phyloP scores from a whole-genome alignment of 805 yeast genomes.

The Monosporozyma unispora region DNA sequence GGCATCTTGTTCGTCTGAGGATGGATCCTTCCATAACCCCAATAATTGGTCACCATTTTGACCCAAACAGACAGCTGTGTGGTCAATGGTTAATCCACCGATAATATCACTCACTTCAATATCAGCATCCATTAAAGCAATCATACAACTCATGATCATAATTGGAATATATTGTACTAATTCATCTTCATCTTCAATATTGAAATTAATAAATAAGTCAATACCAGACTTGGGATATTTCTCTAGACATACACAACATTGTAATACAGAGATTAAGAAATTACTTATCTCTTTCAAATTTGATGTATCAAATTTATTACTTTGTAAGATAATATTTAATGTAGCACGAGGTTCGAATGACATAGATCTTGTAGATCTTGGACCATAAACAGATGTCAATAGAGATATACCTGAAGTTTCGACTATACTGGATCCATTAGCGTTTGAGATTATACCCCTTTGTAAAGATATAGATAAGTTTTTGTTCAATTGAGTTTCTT shows the following conservation, averaged over 20 bases:
- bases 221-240: constrained; percentile 88
- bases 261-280: constrained; percentile 32
- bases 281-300: constrained; percentile 35
- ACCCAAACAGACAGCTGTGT: constrained; percentile 41
- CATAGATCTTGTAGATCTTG: constrained; percentile 66
- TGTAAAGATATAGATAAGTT: constrained; percentile 8
- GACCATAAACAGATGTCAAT: constrained; percentile 75
- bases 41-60: constrained; percentile 50
- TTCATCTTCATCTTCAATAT: constrained; percentile 26
- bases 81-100: constrained; percentile 46
- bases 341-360: constrained; percentile 60
- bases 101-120: constrained; percentile 74
- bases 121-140: constrained; percentile 80
- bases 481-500: background rate
- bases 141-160: constrained; percentile 36
- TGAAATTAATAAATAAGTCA: constrained; percentile 62
- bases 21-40: constrained; percentile 45
- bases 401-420: constrained; percentile 48
- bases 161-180: constrained; percentile 30
- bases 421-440: constrained; percentile 75
- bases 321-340: constrained; percentile 43
- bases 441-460: constrained; percentile 61
- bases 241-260: constrained; percentile 37
- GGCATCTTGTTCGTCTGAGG: constrained; percentile 5
- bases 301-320: constrained; percentile 21